Evolutionary conservation across 2,329 filamentous ascomycete species (phyloP), one percentile per base, ranked within the genome.

Genomic region (Botrytis tulipae): DNA sequence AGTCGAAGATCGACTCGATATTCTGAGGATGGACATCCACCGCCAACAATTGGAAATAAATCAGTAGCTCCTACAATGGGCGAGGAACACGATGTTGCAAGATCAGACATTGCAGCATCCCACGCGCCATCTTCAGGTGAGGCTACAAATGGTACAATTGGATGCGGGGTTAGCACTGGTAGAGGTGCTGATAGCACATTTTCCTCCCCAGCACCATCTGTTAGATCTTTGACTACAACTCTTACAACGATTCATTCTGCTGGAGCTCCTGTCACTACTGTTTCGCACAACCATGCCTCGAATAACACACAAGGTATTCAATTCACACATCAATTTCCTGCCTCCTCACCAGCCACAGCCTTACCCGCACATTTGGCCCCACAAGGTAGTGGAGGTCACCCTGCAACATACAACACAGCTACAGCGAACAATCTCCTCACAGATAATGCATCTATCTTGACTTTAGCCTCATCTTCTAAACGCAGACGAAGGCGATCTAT

Each of bases 381-480:
- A 16, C 78, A 81, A 32, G 79, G 73, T 80, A 83, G 74, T 76
- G 82, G 79, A 79, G 80, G 84, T 70, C 87, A 90, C 77, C 92
- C 92, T 3, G 88, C 90, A 8, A 95, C 92, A 0, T 95, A 95
- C 82, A 88, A 86, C 69, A 89, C 88, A n/a, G 92, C 92, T 2
- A 95, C 92, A 0, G 93, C 93, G 70, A 94, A 95, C 82, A 93
- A 93, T 78, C 86, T 95, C 9, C 85, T 95, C 48, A 94, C 92
- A 1, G 93, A 97, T 81, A 93, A 97, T 80, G 93, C 93, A 35
- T 95, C 93, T 40, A 95, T 97, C 77, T 84, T 97, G 74, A 97
- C 93, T 0, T 86, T 97, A 22, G 93, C 93, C 3, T 95, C 93
- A 6, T 95, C 92, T 0, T 93, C 91, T 76, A 94, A 95, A 83